Conservation (phyloP, 345 rosid species). For the Salix udensis region DNA sequence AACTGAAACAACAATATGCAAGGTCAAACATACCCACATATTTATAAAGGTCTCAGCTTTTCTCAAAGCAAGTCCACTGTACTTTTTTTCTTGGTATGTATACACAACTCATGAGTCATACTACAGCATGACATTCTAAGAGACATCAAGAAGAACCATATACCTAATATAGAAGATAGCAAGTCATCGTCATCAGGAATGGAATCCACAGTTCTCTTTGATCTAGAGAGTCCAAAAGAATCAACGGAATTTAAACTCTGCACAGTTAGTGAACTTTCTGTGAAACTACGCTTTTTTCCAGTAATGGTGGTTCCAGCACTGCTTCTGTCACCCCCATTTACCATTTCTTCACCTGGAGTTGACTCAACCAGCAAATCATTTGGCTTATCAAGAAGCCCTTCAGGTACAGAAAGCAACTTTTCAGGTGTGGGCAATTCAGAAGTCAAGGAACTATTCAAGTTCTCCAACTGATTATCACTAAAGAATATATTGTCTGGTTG, state of each 20-base stretch:
- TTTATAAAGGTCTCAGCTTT: neutral
- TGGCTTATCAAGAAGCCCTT: slow-evolving; percentile 40
- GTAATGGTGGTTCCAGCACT: slow-evolving; percentile 45
- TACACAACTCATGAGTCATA: neutral
- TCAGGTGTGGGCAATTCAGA: slow-evolving; percentile 71
- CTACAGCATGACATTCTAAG: neutral
- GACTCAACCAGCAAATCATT: slow-evolving; percentile 47
- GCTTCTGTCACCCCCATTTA: slow-evolving; percentile 33
- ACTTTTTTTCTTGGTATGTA: neutral
- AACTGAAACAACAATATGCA: slow-evolving; percentile 38
- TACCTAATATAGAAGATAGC: slow-evolving; percentile 96
- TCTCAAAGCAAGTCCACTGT: neutral
- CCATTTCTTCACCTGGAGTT: slow-evolving; percentile 57
- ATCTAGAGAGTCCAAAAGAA: slow-evolving; percentile 54
- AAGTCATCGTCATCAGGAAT: slow-evolving; percentile 95
- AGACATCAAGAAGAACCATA: neutral
- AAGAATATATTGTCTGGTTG: slow-evolving; percentile 29
- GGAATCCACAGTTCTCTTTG: slow-evolving; percentile 57
- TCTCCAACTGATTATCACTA: slow-evolving; percentile 38
- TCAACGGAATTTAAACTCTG: slow-evolving; percentile 64
- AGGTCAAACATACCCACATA: neutral
- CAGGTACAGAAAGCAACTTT: slow-evolving; percentile 61
- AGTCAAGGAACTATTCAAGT: slow-evolving; percentile 27
- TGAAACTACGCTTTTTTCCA: slow-evolving; percentile 68
- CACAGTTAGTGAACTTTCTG: slow-evolving; percentile 65